Conservation (phyloP, 2,329 filamentous ascomycete genomes). For the Reticulascus tulasneorum region DNA sequence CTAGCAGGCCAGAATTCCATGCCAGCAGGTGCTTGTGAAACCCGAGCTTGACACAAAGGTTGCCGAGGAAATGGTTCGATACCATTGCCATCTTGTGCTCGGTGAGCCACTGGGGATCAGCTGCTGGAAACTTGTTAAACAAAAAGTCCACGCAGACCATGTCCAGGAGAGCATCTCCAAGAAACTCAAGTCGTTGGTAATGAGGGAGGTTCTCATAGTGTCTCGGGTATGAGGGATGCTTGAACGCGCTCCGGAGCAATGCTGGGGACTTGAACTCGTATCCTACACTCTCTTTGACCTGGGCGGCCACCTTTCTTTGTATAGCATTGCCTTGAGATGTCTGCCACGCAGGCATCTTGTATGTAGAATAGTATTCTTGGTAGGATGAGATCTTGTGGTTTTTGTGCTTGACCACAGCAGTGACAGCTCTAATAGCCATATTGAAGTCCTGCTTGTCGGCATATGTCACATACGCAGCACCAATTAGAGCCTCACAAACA, state of each 20-base stretch:
- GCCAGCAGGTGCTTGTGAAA: conserved; percentile 71
- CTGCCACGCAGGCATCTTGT: conserved; percentile 70
- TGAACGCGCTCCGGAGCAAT: conserved; percentile 79
- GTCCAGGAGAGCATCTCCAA: conserved; percentile 85
- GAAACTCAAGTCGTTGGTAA: conserved; percentile 88
- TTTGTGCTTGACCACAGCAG: conserved; percentile 62
- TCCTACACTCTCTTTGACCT: conserved; percentile 55
- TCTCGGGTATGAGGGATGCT: conserved; percentile 77
- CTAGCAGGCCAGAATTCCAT: conserved; percentile 40
- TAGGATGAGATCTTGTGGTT: conserved; percentile 69
- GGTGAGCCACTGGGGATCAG: conserved; percentile 93
- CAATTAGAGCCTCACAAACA: conserved; percentile 91
- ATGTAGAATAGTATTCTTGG: conserved; percentile 68
- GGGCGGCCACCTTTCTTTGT: conserved; percentile 63
- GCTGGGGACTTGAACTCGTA: conserved; percentile 70
- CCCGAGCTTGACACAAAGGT: conserved; percentile 71
- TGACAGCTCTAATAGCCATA: conserved; percentile 60
- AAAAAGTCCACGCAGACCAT: conserved; percentile 81
- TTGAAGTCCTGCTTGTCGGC: conserved; percentile 43
- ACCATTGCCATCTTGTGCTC: conserved; percentile 99
- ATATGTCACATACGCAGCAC: conserved; percentile 65
- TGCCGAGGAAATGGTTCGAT: conserved; percentile 89
- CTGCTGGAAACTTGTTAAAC: conserved; percentile 70
- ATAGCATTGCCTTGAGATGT: conserved; percentile 54
- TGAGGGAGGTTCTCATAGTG: conserved; percentile 75